phyloP scores from a whole-genome alignment of 441 rosid species.

The Eutrema salsugineum region DNA sequence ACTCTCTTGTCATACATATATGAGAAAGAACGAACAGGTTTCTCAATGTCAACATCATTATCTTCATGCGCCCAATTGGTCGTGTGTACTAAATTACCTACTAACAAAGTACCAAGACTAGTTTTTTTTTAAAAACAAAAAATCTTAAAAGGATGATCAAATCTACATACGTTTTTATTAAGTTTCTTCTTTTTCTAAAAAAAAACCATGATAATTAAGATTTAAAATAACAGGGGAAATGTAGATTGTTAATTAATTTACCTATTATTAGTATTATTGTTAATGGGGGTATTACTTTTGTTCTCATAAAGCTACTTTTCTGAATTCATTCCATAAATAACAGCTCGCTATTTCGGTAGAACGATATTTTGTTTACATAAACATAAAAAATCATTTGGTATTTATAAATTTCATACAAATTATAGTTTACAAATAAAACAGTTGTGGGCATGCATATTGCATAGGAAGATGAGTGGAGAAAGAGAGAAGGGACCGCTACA shows the following conservation, averaged over 20 bases:
- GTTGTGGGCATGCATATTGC: neutral
- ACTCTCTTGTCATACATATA: neutral
- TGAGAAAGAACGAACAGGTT: neutral
- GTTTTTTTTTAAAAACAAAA: no score
- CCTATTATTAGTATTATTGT: no score
- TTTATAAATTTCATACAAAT: neutral
- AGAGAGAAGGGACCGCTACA: conserved; percentile 6
- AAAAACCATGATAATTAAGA: neutral
- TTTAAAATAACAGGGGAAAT: neutral
- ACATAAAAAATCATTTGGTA: neutral
- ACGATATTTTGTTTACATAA: neutral
- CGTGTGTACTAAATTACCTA: neutral
- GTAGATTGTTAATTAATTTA: neutral
- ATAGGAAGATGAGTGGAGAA: no score
- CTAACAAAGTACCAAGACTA: no score
- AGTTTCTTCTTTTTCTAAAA: neutral
- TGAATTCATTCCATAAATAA: neutral
- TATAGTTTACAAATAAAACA: no score
- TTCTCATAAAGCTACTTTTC: neutral
- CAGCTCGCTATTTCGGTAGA: neutral
- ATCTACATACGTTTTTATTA: neutral
- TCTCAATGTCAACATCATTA: no score
- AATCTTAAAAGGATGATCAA: neutral
- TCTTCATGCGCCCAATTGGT: neutral
- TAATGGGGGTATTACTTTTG: neutral